Base-by-base conservation (phyloP, 2,329 filamentous ascomycete species). In the Colletotrichum sojae region DNA sequence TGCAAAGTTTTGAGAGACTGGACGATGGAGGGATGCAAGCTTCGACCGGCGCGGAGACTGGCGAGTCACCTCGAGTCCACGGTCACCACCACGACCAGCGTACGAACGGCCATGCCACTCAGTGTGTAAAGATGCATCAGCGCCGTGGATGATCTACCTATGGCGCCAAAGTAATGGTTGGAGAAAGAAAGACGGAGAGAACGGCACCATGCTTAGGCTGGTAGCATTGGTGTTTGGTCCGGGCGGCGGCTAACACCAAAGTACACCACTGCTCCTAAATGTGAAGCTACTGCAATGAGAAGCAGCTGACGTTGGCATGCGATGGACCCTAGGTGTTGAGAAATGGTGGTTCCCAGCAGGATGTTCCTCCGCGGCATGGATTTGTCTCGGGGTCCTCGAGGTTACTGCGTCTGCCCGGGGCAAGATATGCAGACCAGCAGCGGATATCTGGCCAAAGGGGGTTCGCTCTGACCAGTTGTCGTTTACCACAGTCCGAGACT, bases 281-380 rank as follows among this genome's bases (percentile, higher is more conserved):
- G 51, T 20, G 59, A 18, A 20, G 53, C 31, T 63, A 27, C 12
- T 31, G 43, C 22, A 31, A 31, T 31, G 18, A 13, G 46, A 16
- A 25, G 27, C 22, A 53, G 46, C 48, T 16, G 48, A 31, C 45
- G 31, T 20, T 43, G 43, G 54, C 39, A 66, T 66, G 66, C 55
- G 55, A 69, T 60, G 62, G 66, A 69, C 63, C 18, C 56, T 56
- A 66, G 25, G 55, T 55, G 43, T 62, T 69, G 66, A 66, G 60
- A 69, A 60, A 51, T 55, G 62, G 66, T 20, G 20, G 53, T 31
- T 31, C 27, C 61, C 55, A 6, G 62, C 59, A 60, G 66, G 62
- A 69, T 69, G 54, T 60, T 66, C 66, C 66, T 66, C 20, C 51
- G 40, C 20, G 55, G 55, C n/a, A 60, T 60, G 62, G 40, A 36